Conservation (phyloP, 352 stramenopile species). For the Pythium folliculosum region DNA sequence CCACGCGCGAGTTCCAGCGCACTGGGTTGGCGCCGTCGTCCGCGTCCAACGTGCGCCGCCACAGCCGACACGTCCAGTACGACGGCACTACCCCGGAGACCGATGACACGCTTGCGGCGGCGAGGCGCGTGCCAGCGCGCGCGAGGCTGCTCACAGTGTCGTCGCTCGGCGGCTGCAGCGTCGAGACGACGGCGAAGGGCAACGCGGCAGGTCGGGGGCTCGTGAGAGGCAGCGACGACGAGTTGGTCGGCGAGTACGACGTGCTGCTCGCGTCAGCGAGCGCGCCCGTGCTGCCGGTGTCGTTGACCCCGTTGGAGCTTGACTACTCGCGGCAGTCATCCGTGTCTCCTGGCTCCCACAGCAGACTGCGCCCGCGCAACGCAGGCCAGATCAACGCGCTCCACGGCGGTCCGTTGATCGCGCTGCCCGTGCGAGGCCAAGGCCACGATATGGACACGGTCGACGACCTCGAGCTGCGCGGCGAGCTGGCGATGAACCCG, state of each 20-base stretch:
- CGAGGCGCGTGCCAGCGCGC: neutral
- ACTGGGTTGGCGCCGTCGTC: neutral
- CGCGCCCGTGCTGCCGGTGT: constrained; percentile 5
- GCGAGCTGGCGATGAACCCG: constrained; percentile 8
- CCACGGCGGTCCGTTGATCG: neutral
- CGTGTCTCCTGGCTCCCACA: neutral
- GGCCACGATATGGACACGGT: neutral
- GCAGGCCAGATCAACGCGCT: neutral
- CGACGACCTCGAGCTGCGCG: constrained; percentile 18
- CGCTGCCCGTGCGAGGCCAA: neutral
- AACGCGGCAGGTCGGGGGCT: neutral
- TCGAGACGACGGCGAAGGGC: neutral
- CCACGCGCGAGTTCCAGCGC: neutral
- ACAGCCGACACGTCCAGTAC: neutral
- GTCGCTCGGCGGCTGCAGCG: constrained; percentile 3
- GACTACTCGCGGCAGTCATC: neutral
- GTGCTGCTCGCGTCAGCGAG: constrained; percentile 5
- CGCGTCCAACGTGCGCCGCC: neutral
- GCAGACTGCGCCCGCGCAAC: neutral
- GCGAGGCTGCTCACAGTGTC: neutral
- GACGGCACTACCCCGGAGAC: neutral
- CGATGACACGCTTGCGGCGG: too few species aligned
- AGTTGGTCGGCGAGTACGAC: neutral
- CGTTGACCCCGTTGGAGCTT: neutral
- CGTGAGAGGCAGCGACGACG: neutral